phyloP scores from a whole-genome alignment of 306 rosid genomes.

The Pachyrhizus erosus region DNA sequence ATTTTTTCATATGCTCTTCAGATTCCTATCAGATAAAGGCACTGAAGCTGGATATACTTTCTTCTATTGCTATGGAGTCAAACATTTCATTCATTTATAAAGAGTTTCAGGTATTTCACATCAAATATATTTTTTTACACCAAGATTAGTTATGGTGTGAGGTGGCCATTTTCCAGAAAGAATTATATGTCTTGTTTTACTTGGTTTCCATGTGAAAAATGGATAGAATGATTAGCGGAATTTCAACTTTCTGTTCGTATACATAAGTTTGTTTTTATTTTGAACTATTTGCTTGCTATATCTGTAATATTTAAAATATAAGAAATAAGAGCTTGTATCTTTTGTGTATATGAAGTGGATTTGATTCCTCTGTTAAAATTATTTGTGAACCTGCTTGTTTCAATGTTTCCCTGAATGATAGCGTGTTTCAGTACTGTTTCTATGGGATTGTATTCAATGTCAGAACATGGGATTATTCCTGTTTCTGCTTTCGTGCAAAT shows the following conservation, averaged over 20 bases:
- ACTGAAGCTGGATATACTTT: constrained; percentile 86
- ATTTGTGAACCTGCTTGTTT: no score
- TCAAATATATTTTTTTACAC: constrained; percentile 15
- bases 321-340: not conserved
- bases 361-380: constrained; percentile 3
- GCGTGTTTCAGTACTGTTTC: no score
- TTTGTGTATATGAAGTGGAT: constrained; percentile 2
- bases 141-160: constrained; percentile 12
- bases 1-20: constrained; percentile 76
- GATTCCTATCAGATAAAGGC: constrained; percentile 92
- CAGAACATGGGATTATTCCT: no score
- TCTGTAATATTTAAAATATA: not conserved
- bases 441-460: no score
- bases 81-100: constrained; percentile 67
- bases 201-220: constrained; percentile 27
- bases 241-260: constrained; percentile 9
- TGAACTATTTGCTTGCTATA: not conserved
- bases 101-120: constrained; percentile 86
- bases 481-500: no score
- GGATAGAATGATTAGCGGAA: constrained; percentile 1
- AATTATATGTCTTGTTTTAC: not conserved
- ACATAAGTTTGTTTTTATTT: constrained; percentile 16
- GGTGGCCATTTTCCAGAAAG: constrained; percentile 27
- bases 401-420: no score
- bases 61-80: constrained; percentile 71